A percentile compares a stretch with the other conserved stretches of the same genome.
phyloP scores from a whole-genome alignment of 148 eudicot species.

The Heliamphora exappendiculata region DNA sequence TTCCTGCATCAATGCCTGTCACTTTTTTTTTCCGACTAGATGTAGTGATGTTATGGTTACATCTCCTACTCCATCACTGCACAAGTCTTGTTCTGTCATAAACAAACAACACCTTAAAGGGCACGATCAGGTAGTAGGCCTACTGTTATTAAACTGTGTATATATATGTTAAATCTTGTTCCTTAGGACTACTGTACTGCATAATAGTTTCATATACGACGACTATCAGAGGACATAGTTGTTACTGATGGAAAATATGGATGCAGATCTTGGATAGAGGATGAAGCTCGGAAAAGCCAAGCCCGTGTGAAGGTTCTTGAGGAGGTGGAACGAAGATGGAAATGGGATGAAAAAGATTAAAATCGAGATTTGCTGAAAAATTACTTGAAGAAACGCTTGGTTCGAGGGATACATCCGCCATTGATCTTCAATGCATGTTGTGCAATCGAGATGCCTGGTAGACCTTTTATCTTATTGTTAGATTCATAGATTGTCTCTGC shows the following conservation, averaged over 20 bases:
- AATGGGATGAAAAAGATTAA: constrained; percentile 42
- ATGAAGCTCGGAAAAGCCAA: constrained; percentile 80
- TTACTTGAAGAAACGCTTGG: background rate
- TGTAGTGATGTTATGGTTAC: too few relatives aligned
- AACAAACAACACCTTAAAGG: too few relatives aligned
- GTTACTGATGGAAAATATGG: constrained; percentile 5
- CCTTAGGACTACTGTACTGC: background rate
- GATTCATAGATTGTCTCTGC: background rate
- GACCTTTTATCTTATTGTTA: background rate
- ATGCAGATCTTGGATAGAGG: constrained; percentile 92
- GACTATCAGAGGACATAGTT: background rate
- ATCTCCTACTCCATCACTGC: too few relatives aligned
- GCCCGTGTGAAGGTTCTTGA: constrained; percentile 78
- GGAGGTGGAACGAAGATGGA: constrained; percentile 77
- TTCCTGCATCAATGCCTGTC: too few relatives aligned
- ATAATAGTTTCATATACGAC: background rate
- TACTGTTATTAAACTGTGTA: background rate
- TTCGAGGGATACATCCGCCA: constrained; percentile 1
- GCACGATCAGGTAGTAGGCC: too few relatives aligned
- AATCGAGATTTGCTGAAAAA: background rate
- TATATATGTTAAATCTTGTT: background rate
- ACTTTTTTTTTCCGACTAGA: too few relatives aligned
- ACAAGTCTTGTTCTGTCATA: too few relatives aligned
- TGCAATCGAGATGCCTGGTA: background rate
- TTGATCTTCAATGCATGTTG: background rate